Base-by-base conservation (phyloP, 1,284 basidiomycete genomes). In the Athelia psychrophila region DNA sequence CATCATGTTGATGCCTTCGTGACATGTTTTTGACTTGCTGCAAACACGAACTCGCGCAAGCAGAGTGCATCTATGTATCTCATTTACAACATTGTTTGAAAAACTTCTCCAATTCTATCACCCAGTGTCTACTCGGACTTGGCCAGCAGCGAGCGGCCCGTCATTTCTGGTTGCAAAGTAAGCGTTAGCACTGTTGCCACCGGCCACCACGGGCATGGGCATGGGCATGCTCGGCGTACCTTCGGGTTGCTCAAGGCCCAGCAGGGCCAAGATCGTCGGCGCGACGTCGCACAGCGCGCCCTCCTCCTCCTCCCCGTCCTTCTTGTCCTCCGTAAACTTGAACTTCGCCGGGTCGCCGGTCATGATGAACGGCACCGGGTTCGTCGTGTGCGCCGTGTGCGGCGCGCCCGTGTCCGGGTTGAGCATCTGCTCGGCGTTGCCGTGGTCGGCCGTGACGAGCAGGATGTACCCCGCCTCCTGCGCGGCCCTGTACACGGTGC, bases 361-460 rank as follows among this genome's bases (percentile, higher is more conserved):
- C 63, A 88, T 79, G 64, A 89, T 88, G 74, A 89, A 87, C 19
- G 87, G 87, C n/a, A 89, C 93, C 23, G 83, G 81, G 73, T 94
- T 94, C 57, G 86, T 86, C 47, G 89, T 91, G 62, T 91, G 90
- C 18, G 91, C 90, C 2, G 90, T 93, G 69, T 94, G 91, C 18
- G 92, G 92, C 47, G 83, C 85, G 24, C 90, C 90, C 1, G 91
- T 94, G 58, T 84, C 77, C 4, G 78, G 78, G 70, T 95, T 91
- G 27, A 30, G 27, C 93, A 96, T 96, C 74, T 95, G 91, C 67
- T 93, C 90, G 23, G 90, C 93, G 65, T 95, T 95, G 16, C 93
- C 93, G 66, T 95, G 93, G 67, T 95, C 93, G n/a, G 93, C 84
- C 5, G 93, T 95, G 68, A 96, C 78, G 60, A 91, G 76, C 30